These are phyloP conservation scores for Phytophthora ramorum DNA, from an alignment of 352 stramenopile genomes.

Conservation along the genomic window DNA sequence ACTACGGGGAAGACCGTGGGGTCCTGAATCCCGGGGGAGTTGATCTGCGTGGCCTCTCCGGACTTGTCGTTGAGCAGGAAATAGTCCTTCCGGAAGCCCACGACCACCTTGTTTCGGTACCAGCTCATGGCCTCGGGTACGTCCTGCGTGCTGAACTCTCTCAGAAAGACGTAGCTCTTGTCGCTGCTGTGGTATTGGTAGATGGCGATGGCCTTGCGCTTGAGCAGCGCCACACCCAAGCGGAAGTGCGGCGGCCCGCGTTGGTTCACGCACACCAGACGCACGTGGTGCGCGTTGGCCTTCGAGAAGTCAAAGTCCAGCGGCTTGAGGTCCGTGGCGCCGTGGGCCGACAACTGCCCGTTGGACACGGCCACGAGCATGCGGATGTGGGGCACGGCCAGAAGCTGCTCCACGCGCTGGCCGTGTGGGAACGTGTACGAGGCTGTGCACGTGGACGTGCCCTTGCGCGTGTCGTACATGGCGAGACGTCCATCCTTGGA, in stretches of 20 bases:
- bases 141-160: constrained; percentile 79
- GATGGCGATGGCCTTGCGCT: constrained; percentile 72
- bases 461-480: constrained; percentile 90
- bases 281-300: constrained; percentile 78
- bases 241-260: constrained; percentile 86
- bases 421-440: constrained; percentile 81
- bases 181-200: constrained; percentile 86
- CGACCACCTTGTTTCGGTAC: constrained; percentile 90
- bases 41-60: constrained; percentile 74
- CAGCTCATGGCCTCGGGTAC: constrained; percentile 83
- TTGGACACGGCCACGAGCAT: constrained; percentile 88
- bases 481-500: constrained; percentile 81
- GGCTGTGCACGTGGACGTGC: constrained; percentile 58
- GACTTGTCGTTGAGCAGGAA: constrained; percentile 86
- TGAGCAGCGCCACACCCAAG: constrained; percentile 70
- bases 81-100: constrained; percentile 81
- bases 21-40: constrained; percentile 73
- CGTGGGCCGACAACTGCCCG: constrained; percentile 73
- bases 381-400: constrained; percentile 87
- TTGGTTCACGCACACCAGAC: constrained; percentile 84
- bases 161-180: constrained; percentile 81
- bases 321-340: constrained; percentile 81
- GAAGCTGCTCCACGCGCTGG: constrained; percentile 77
- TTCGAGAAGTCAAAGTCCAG: constrained; percentile 81
- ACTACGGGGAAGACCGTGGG: constrained; percentile 72